Evolutionary conservation across 805 yeast genomes (phyloP), one percentile per base, ranked within the genome.

Genomic region (Kluyveromyces nonfermentans): DNA sequence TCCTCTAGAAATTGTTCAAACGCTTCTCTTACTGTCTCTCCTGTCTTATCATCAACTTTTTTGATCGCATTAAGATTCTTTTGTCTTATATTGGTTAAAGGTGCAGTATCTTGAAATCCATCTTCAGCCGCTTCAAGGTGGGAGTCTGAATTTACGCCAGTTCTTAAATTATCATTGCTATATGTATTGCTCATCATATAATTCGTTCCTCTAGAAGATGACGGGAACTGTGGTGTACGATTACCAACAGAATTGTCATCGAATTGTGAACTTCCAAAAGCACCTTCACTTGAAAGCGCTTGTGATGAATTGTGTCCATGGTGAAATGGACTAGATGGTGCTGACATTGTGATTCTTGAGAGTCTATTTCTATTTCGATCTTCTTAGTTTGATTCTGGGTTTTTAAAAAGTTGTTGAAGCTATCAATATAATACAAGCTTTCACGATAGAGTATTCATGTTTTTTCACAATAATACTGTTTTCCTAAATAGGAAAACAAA

Each of bases 1-100:
- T 77, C 83, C 56, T 80, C 84, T 44, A 90, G 65, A 57, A 90
- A 90, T 50, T 74, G 77, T 61, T 89, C 96, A 62, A 93, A 90
- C 14, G 89, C 80, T 62, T 87, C 96, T 36, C 90, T 77, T 15
- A 93, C 97, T 53, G 86, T 86, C 60, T 89, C 97, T 46, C 96
- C 97, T 3, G 96, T 87, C 38, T 79, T 78, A 67, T 93, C 98
- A 21, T 77, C 77, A 21, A 93, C 96, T 59, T 84, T 86, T 21
- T 94, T 88, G 43, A 90, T 85, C 21, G 79, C 78, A 46, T 76
- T 71, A 46, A 81, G 68, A 47, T 77, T 75, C 56, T 82, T 73
- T 66, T 83, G 73, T 55, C 73, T 66, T 34, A 61, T 40, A 28
- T 57, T 59, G 40, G 55, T 58, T 50, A 60, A 50, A 7, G 63